Evolutionary conservation across 2,329 filamentous ascomycete genomes (phyloP).

Genomic region (Coniochaeta sp.): DNA sequence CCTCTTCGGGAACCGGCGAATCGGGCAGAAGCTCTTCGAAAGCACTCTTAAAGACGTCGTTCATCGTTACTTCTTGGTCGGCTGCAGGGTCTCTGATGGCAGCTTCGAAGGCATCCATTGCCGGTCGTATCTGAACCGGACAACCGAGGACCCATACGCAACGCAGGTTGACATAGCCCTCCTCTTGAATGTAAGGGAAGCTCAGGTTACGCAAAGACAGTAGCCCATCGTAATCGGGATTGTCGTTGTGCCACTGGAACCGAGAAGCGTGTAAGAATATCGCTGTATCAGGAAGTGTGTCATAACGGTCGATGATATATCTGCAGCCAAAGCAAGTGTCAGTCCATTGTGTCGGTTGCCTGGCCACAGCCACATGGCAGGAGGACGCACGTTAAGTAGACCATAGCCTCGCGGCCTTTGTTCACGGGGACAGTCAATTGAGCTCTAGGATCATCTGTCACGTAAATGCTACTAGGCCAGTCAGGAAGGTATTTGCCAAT

Average conservation of each 20-base stretch:
- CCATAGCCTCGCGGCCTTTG: conserved; percentile 46
- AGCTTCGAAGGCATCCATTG: conserved; percentile 20
- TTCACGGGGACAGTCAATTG: conserved; percentile 39
- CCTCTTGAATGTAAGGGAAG: conserved; percentile 38
- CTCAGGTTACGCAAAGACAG: conserved; percentile 39
- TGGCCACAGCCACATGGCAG: background rate
- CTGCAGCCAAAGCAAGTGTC: conserved; percentile 12
- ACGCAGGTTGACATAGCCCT: conserved; percentile 53
- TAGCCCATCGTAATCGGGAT: conserved; percentile 46
- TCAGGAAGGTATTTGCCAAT: conserved; percentile 29
- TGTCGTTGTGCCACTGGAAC: conserved; percentile 47
- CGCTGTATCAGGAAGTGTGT: conserved; percentile 32
- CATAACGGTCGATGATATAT: conserved; percentile 42
- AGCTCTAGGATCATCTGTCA: conserved; percentile 40
- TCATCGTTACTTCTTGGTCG: conserved; percentile 27
- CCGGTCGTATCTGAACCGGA: conserved; percentile 35
- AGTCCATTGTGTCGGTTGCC: background rate
- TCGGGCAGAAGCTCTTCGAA: conserved; percentile 34
- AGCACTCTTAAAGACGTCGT: conserved; percentile 31
- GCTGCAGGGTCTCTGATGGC: conserved; percentile 11
- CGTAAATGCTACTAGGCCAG: conserved; percentile 47
- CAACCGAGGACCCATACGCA: conserved; percentile 54
- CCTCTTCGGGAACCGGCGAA: conserved; percentile 34
- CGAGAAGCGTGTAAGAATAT: conserved; percentile 41
- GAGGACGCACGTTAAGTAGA: conserved; percentile 34